Base-by-base conservation (phyloP, 441 rosid species). In the Dalechampia spathulata region DNA sequence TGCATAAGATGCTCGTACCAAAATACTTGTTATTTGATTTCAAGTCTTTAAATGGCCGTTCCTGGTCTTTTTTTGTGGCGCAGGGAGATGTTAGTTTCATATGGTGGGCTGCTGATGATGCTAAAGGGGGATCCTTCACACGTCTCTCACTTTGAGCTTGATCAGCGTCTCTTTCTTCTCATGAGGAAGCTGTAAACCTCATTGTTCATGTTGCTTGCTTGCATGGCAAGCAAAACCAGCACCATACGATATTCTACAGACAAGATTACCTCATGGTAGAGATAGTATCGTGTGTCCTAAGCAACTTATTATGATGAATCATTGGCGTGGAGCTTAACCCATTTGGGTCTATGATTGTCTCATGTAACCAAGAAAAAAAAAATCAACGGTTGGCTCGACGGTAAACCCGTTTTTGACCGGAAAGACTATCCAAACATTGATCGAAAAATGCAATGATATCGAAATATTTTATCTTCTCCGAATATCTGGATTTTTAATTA, bases 21-120 rank as follows among this genome's bases (percentile, higher is more conserved):
- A 30, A 3, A 30, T 30, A 20, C 4, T 6, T 49, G 0, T 48
- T 15, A 0, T 3, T 19, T 32, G 36, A 54, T 22, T n/a, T 41
- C 8, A 12, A 16, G 45, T 16, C 55, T 37, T n/a, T 14, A 43
- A 17, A 27, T 34, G 57, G 9, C 45, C 7, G 36, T 36, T 7
- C 42, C 23, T 52, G 36, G 19, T 9, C 30, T 1, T 39, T 20
- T 7, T 38, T 44, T 46, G 32, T 17, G 70, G 2, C 81, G 2
- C 81, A 91, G 96, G 72, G 96, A 91, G 82, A 58, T 87, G 39
- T 85, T 75, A 68, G 83, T 82, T 57, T 87, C 96, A 7, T 91
- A 70, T 23, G 95, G 96, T 0, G 95, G 98, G 40, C 95, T 87
- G 11, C 74, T 91, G 20, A 91, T 87, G 98, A 50, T 83, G 78